Percentiles rank a stretch among this genome's conserved stretches.
These are phyloP conservation scores for Mallotus japonicus DNA, from an alignment of 441 rosid genomes.

Conservation along the genomic window DNA sequence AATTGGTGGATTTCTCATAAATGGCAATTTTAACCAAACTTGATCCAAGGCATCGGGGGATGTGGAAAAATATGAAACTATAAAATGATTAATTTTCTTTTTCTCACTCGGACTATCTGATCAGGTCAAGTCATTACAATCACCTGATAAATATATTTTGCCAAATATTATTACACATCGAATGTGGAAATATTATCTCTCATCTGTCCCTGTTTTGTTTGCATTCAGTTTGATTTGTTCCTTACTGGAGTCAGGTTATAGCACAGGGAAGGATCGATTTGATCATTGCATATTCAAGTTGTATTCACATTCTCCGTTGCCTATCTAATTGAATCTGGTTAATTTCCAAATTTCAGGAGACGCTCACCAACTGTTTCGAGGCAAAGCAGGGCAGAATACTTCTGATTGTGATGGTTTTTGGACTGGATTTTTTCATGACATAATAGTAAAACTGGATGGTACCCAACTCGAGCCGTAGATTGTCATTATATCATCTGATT, in stretches of 20 bases:
- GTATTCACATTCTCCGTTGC: not conserved
- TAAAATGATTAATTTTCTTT: not conserved
- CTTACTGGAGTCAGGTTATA: not conserved
- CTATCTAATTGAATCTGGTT: not conserved
- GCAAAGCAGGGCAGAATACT: constrained; percentile 10
- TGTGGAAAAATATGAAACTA: not conserved
- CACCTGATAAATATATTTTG: not conserved
- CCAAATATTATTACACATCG: not conserved
- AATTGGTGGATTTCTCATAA: not conserved
- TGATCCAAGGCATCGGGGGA: not conserved
- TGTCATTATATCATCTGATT: no score
- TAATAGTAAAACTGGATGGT: not conserved
- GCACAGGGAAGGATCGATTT: not conserved
- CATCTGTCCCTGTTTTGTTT: no score
- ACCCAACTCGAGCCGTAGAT: not conserved
- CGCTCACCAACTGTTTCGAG: constrained; percentile 7
- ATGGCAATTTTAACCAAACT: not conserved
- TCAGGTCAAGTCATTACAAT: not conserved
- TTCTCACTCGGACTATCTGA: not conserved
- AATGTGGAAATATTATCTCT: not conserved
- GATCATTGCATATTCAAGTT: not conserved
- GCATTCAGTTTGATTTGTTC: not conserved
- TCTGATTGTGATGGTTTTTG: constrained; percentile 2
- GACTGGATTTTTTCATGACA: constrained; percentile 8
- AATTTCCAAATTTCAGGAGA: constrained; percentile 27